Evolutionary conservation across 768 basidiomycete genomes (phyloP).

Genomic region (Scleroderma citrinum): DNA sequence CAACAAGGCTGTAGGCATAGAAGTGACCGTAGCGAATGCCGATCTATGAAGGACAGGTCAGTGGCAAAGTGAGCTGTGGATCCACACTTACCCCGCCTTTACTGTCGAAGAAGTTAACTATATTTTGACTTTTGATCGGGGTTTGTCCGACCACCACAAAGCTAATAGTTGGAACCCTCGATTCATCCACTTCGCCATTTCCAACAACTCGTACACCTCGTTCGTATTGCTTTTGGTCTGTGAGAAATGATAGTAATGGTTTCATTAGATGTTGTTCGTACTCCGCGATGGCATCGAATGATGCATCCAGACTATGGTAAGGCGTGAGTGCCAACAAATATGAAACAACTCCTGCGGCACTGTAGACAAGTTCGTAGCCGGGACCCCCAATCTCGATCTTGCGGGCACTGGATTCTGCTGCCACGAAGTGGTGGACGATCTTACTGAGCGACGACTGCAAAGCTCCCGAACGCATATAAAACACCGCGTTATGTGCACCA

Average conservation of each 20-base stretch:
- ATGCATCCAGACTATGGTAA: constrained; percentile 38
- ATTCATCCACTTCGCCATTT: constrained; percentile 36
- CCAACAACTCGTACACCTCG: constrained; percentile 69
- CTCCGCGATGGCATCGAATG: constrained; percentile 51
- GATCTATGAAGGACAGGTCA: constrained; percentile 37
- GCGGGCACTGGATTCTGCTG: constrained; percentile 38
- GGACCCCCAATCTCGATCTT: constrained; percentile 73
- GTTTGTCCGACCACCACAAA: constrained; percentile 63
- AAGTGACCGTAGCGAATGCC: constrained; percentile 78
- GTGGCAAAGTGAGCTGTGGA: background rate
- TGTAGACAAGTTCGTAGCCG: constrained; percentile 67
- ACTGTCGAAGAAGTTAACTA: constrained; percentile 61
- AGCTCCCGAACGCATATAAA: constrained; percentile 50
- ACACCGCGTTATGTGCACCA: constrained; percentile 62
- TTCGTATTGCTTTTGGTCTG: constrained; percentile 39
- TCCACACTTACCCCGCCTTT: constrained; percentile 50
- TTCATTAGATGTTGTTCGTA: constrained; percentile 58
- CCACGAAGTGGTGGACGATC: constrained; percentile 68
- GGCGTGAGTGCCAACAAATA: constrained; percentile 62
- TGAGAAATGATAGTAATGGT: constrained; percentile 51
- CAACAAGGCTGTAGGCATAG: constrained; percentile 64
- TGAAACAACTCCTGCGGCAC: constrained; percentile 49
- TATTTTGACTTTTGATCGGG: constrained; percentile 51
- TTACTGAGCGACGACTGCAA: constrained; percentile 50
- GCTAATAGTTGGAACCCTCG: constrained; percentile 61